phyloP scores from a whole-genome alignment of 2,329 filamentous ascomycete species.

The Colletotrichum sp. region DNA sequence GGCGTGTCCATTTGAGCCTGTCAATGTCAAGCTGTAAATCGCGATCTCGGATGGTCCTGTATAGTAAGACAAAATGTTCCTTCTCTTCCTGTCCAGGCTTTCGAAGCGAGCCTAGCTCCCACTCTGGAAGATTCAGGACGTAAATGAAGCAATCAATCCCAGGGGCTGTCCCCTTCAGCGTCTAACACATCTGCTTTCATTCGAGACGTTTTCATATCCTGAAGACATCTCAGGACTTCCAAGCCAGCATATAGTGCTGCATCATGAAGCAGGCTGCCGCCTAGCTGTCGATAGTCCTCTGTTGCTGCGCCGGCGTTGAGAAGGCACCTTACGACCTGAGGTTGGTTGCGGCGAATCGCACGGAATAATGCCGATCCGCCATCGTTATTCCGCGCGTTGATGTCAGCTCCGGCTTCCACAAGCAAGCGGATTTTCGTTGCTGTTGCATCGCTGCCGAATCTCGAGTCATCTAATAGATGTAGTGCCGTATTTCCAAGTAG shows the following conservation, averaged over 20 bases:
- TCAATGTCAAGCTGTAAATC: neutral
- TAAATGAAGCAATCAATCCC: neutral
- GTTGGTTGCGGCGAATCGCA: neutral
- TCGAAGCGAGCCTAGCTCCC: neutral
- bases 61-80: neutral
- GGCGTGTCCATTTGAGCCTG: neutral
- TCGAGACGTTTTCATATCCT: neutral
- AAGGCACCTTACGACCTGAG: neutral
- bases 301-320: neutral
- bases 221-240: neutral
- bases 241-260: neutral
- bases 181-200: neutral
- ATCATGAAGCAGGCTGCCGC: neutral
- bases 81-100: neutral
- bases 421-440: neutral
- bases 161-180: neutral
- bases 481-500: rapidly evolving
- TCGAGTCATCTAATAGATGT: rapidly evolving
- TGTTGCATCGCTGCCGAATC: neutral
- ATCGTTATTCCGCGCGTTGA: rapidly evolving
- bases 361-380: neutral
- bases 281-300: rapidly evolving
- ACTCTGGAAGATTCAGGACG: neutral
- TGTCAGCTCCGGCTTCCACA: neutral
- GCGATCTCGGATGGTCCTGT: neutral